Evolutionary conservation across 163 green algal genomes (phyloP).

Genomic region (Volvox carteri): DNA sequence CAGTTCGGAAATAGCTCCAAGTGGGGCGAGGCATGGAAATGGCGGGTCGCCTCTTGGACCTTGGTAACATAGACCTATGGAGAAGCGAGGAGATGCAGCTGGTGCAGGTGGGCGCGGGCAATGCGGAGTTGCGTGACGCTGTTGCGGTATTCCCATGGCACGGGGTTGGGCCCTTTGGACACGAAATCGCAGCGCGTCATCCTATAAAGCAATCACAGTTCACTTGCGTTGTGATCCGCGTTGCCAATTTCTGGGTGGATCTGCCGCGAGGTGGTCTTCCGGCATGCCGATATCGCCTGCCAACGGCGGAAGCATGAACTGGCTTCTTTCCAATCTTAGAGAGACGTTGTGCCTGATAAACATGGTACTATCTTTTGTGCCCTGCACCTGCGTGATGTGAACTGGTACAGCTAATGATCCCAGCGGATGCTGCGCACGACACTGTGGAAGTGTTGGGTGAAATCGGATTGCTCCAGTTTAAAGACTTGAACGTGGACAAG

Average conservation of each 20-base stretch:
- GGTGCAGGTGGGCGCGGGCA: conserved; percentile 81
- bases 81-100: conserved; percentile 96
- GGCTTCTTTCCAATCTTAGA: background rate
- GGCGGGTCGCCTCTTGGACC: conserved; percentile 60
- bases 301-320: background rate
- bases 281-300: background rate
- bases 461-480: conserved; percentile 96
- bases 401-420: conserved; percentile 95
- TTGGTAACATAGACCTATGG: conserved; percentile 92
- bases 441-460: conserved; percentile 93
- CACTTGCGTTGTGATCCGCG: background rate
- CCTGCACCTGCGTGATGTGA: background rate
- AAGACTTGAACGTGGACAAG: conserved; percentile 96
- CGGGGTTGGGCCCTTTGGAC: background rate
- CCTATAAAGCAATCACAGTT: background rate
- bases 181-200: background rate
- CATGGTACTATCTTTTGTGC: background rate
- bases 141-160: conserved; percentile 28
- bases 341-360: no score
- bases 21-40: conserved; percentile 45
- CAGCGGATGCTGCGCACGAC: conserved; percentile 93
- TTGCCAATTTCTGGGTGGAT: background rate
- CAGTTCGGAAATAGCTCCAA: conserved; percentile 1
- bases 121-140: background rate
- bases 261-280: background rate